phyloP scores from a whole-genome alignment of 768 basidiomycete species.

The Naematelia encephala region DNA sequence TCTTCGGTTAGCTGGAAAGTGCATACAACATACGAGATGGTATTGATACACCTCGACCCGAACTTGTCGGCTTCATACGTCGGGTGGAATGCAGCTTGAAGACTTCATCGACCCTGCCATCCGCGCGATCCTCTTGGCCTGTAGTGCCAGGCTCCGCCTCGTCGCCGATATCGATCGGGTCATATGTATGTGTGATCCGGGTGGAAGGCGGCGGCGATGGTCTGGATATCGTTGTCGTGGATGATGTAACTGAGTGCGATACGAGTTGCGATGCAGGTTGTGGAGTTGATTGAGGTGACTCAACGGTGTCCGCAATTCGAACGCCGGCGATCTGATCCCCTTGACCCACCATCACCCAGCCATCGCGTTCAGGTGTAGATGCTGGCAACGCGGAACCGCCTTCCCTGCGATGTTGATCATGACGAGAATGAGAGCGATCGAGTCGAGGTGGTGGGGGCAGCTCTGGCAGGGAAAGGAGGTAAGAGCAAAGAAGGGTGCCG shows the following conservation, averaged over 20 bases:
- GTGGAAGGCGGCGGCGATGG: constrained; percentile 26
- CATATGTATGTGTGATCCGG: constrained; percentile 17
- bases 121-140: constrained; percentile 37
- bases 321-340: constrained; percentile 37
- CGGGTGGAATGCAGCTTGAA: constrained; percentile 44
- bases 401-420: no score
- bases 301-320: no score
- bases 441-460: constrained; percentile 56
- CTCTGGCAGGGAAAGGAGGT: constrained; percentile 64
- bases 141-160: constrained; percentile 12
- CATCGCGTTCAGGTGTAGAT: background rate
- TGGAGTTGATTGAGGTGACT: background rate
- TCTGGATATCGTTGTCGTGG: constrained; percentile 31
- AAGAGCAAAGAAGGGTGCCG: constrained; percentile 78
- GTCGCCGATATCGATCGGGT: constrained; percentile 41
- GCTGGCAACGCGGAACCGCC: no score
- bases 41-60: constrained; percentile 43
- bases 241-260: constrained; percentile 18
- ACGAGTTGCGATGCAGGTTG: background rate
- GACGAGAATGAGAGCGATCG: constrained; percentile 55
- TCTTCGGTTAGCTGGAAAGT: constrained; percentile 13
- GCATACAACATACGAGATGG: constrained; percentile 32
- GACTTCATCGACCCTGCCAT: constrained; percentile 41
- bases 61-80: constrained; percentile 42
- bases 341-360: constrained; percentile 22